Base-by-base conservation (phyloP, 106 monocot genomes). In the Chionographis japonica region DNA sequence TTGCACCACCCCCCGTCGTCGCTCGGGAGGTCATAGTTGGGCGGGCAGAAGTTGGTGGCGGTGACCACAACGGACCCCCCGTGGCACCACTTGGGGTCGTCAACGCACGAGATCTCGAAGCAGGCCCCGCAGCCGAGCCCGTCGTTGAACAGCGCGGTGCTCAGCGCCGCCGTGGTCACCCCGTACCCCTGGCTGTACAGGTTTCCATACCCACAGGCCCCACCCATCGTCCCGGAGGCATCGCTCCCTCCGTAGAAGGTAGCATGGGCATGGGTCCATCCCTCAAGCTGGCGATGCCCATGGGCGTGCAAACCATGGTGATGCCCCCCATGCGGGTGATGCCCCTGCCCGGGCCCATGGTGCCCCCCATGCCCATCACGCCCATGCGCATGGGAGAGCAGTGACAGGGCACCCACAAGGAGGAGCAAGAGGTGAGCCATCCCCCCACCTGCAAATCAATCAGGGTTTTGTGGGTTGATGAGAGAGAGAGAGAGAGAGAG, bases 31-130 rank as follows among this genome's bases (percentile, higher is more conserved):
- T 88, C 88, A 68, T 79, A 77, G 85, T 93, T 93, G 1, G 93
- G 93, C 10, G 93, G 93, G 74, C 93, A 93, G 78, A 93, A 93
- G 75, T 93, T 93, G 60, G 93, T 93, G 57, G 86, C 93, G 3
- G 88, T 93, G 51, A 93, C 74, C 8, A 81, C 68, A 42, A 81
- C 69, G 17, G 86, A 81, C 35, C 81, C 75, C 8, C 60, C 75
- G 2, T 81, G 63, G 78, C 86, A 86, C 78, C 75, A 86, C 43
- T 65, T 70, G 4, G 61, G 17, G 50, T 77, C 78, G n/a, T 61
- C 65, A 4, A 53, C 73, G 39, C 85, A 85, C 58, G 61, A 50
- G 1, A 85, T 60, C 81, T 85, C 74, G 27, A 56, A 85, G 60
- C 85, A 85, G 37, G 85, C 81, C 10, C 85, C 85, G 27, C 85